phyloP scores from a whole-genome alignment of 208 protist genomes.

The Acanthamoeba culbertsoni region DNA sequence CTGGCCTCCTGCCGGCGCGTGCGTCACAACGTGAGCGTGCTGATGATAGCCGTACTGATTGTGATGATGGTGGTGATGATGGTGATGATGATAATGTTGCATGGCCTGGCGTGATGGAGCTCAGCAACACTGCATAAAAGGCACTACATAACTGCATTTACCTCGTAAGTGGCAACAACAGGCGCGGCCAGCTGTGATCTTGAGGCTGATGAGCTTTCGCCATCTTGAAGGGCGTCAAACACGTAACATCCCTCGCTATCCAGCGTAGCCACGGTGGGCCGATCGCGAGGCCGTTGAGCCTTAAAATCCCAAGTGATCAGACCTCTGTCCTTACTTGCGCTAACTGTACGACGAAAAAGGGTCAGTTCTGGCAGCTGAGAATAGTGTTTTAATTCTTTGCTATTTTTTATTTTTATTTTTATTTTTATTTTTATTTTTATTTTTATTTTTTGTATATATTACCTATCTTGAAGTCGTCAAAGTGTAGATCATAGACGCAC shows the following conservation, averaged over 20 bases:
- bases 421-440: not conserved
- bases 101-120: not conserved
- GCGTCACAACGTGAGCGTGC: not conserved
- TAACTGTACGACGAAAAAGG: not conserved
- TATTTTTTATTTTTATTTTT: not conserved
- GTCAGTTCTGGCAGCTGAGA: not conserved
- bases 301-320: conserved; percentile 33
- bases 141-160: not conserved
- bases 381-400: not conserved
- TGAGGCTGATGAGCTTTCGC: not conserved
- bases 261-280: not conserved
- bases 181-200: not conserved
- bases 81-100: not conserved
- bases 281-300: not conserved
- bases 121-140: not conserved
- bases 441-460: not conserved
- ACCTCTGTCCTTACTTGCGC: not conserved
- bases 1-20: not conserved
- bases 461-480: conserved; percentile 37
- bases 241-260: not conserved
- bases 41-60: not conserved
- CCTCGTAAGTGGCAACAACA: not conserved
- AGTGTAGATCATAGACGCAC: conserved; percentile 6
- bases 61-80: not conserved
- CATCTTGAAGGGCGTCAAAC: not conserved